Evolutionary conservation across 2,329 filamentous ascomycete genomes (phyloP).

Genomic region (Tolypocladium tundrense): DNA sequence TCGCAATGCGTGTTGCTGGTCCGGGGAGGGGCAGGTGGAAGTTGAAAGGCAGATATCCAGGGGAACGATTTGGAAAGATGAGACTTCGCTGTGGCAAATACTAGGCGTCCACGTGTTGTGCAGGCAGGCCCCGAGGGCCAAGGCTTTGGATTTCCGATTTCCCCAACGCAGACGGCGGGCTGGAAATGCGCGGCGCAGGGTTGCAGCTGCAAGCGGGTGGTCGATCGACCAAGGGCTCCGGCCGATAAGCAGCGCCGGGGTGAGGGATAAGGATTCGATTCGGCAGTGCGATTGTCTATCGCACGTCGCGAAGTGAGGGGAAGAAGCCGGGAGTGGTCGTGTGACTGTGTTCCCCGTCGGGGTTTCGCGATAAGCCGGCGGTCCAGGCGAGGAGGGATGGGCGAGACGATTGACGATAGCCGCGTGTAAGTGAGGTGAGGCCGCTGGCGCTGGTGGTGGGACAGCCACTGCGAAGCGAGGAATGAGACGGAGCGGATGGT

Average conservation of each 20-base stretch:
- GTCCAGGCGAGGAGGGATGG: neutral
- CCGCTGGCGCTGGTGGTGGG: neutral
- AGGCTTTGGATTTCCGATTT: neutral
- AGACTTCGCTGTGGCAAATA: slow-evolving; percentile 1
- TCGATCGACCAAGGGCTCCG: neutral
- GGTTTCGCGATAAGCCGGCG: neutral
- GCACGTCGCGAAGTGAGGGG: neutral
- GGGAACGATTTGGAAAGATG: neutral
- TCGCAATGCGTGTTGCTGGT: neutral
- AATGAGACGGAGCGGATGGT: neutral
- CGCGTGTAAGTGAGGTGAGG: neutral
- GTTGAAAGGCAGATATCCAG: neutral
- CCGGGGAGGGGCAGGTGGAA: neutral
- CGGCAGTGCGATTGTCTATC: slow-evolving; percentile 1
- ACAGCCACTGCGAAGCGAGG: neutral
- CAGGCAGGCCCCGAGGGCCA: neutral
- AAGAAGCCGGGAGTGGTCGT: neutral
- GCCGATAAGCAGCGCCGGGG: slow-evolving; percentile 1
- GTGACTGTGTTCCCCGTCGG: neutral
- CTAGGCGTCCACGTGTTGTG: slow-evolving; percentile 1
- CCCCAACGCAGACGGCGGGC: neutral
- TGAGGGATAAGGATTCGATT: neutral
- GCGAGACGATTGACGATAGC: neutral
- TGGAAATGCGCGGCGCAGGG: neutral
- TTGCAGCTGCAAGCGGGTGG: neutral